Evolutionary conservation across 208 protist genomes (phyloP).

Genomic region (Trichomonas gallinae): DNA sequence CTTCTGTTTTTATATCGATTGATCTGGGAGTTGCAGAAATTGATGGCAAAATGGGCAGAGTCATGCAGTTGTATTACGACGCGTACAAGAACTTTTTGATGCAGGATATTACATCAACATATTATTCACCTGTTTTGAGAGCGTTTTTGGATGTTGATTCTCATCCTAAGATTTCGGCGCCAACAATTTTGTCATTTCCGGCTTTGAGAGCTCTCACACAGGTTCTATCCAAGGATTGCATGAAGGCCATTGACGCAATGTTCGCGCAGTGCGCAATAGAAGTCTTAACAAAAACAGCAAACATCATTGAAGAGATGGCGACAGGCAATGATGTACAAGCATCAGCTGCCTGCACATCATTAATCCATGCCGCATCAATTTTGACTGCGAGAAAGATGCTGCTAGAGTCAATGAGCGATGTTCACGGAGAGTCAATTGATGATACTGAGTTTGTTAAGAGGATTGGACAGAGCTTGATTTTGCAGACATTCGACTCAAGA

Average conservation of each 20-base stretch:
- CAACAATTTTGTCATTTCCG: background rate
- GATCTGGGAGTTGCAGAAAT: background rate
- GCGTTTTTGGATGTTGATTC: background rate
- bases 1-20: background rate
- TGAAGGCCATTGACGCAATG: background rate
- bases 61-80: background rate
- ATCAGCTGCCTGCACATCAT: background rate
- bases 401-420: background rate
- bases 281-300: background rate
- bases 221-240: background rate
- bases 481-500: background rate
- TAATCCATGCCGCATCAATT: background rate
- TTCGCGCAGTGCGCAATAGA: background rate
- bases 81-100: background rate
- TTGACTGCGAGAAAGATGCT: background rate
- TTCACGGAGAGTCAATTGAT: background rate
- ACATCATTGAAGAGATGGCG: background rate
- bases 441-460: background rate
- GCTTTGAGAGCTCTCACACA: background rate
- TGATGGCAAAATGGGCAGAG: background rate
- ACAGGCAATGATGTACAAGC: background rate
- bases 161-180: background rate
- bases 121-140: background rate
- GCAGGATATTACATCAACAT: background rate
- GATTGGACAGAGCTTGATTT: background rate